A percentile compares a stretch with the other conserved stretches of the same genome.
phyloP scores from a whole-genome alignment of 2,329 filamentous ascomycete species.

The Scedosporium apiospermum region DNA sequence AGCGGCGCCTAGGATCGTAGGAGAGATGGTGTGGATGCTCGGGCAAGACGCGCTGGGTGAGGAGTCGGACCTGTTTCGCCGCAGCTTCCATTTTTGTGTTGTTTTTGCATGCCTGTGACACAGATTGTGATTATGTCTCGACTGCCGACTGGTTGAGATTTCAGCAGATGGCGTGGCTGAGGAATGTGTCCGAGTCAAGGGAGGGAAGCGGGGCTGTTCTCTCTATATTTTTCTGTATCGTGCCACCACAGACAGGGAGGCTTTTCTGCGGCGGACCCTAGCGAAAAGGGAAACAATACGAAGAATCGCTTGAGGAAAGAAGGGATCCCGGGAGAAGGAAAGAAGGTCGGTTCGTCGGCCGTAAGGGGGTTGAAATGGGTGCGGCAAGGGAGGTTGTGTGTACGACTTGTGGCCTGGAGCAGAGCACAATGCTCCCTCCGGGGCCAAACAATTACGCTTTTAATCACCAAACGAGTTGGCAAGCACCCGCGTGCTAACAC shows the following conservation, averaged over 20 bases:
- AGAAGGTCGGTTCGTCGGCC: not conserved
- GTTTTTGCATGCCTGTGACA: constrained; percentile 7
- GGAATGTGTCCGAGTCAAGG: not conserved
- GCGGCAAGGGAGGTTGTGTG: not conserved
- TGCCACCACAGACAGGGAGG: no score
- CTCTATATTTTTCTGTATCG: not conserved
- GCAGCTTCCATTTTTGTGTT: constrained; percentile 41
- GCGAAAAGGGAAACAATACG: not conserved
- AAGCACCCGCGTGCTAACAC: not conserved
- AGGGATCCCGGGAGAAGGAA: not conserved
- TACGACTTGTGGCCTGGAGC: constrained; percentile 2
- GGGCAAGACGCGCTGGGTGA: constrained; percentile 43
- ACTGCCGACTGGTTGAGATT: not conserved
- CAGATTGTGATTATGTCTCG: not conserved
- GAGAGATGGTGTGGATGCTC: constrained; percentile 44
- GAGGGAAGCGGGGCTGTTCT: not conserved
- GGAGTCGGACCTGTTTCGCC: constrained; percentile 44
- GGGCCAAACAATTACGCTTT: not conserved
- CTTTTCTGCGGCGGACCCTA: no score
- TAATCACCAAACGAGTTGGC: not conserved
- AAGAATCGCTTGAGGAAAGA: not conserved
- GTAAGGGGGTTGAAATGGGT: not conserved
- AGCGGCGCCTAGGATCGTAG: constrained; percentile 36
- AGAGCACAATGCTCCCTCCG: constrained; percentile 8
- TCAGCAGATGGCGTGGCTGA: not conserved